Percentiles rank a stretch among this genome's conserved stretches.
Evolutionary conservation across 305 asterid species (phyloP).

Genomic region (Withania somnifera): DNA sequence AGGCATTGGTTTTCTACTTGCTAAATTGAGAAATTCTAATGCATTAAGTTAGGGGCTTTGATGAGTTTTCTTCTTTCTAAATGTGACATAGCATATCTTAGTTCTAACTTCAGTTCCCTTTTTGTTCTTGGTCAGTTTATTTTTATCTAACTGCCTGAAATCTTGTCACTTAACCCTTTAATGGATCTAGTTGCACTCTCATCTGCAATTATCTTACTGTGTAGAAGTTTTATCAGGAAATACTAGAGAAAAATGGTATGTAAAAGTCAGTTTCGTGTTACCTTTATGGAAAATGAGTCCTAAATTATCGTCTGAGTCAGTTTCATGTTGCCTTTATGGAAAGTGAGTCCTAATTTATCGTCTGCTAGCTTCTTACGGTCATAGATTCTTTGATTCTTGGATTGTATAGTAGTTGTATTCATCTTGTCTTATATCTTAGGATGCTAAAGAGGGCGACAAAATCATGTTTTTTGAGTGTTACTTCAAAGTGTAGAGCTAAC

Average conservation of each 20-base stretch:
- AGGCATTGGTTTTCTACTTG: neutral
- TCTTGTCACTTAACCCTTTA: neutral
- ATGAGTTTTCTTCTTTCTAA: neutral
- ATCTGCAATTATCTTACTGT: neutral
- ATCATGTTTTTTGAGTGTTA: too few relatives aligned
- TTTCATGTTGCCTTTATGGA: too few relatives aligned
- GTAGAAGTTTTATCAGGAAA: neutral
- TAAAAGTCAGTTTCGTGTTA: neutral
- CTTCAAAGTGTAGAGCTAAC: neutral
- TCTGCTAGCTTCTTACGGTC: neutral
- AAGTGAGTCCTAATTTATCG: neutral
- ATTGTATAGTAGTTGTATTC: neutral
- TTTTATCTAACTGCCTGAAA: neutral
- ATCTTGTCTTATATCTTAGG: neutral
- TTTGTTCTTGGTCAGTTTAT: neutral
- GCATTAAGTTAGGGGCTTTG: neutral
- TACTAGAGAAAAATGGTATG: neutral
- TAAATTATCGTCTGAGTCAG: too few relatives aligned
- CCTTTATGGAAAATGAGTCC: too few relatives aligned
- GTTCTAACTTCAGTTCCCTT: neutral
- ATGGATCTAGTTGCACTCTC: neutral
- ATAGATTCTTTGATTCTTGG: neutral
- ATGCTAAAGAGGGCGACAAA: neutral
- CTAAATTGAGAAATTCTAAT: neutral
- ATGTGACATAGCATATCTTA: neutral